Base-by-base conservation (phyloP, 139 green algal species). In the Coccomyxa sp. region DNA sequence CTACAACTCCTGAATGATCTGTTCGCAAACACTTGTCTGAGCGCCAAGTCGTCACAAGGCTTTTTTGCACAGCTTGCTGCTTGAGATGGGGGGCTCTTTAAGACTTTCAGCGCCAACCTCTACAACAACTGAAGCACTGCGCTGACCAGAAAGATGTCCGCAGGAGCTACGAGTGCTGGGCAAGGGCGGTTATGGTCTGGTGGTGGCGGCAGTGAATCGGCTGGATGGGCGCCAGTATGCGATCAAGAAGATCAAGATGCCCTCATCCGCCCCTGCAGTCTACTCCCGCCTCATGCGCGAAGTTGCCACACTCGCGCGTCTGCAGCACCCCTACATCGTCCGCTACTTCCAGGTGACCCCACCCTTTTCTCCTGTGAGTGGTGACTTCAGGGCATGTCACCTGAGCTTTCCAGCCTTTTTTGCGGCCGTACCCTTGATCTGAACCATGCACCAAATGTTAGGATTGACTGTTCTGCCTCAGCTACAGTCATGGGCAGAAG, bases 291-390 rank as follows among this genome's bases (percentile, higher is more conserved):
- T 98, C 80, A 91, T 97, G 82, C 88, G 95, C 0, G 96, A 99
- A 89, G 96, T 99, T 13, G 86, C 93, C 68, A 97, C 95, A 0
- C 93, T 99, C 23, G 93, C 88, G 11, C 86, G 94, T 16, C 90
- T 99, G 85, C 93, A 98, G 89, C 95, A 98, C 82, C 89, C 92
- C 18, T 90, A 96, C 87, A 88, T 99, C 14, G 96, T 99, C 32
- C 89, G 96, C 0, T 98, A 98, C 88, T 98, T 94, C 88, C 93
- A 97, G 91, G 93, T 91, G 32, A 12, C 76, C n/a, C 38, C 23
- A 38, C 15, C 87, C 89, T 85, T 18, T 87, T 71, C 63, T 71
- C 63, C 18, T 4, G 38, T 51, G 84, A 89, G 79, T 63, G 31
- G 17, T 13, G n/a, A n/a, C n/a, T n/a, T n/a, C n/a, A n/a, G n/a